phyloP scores from a whole-genome alignment of 2,329 filamentous ascomycete genomes.

The Penicillium frequentans region DNA sequence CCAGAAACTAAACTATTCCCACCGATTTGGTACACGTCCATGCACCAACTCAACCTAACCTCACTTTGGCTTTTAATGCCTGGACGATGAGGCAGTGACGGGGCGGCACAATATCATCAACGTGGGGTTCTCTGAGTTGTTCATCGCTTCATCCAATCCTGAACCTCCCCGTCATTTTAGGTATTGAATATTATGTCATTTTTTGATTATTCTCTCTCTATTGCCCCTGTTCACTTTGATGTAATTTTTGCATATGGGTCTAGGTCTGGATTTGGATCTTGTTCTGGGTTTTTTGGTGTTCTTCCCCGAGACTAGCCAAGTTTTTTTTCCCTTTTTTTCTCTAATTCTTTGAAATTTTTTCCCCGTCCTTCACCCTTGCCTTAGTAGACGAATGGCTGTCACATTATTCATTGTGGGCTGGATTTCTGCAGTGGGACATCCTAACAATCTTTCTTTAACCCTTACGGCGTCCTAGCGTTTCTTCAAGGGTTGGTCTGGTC shows the following conservation, averaged over 20 bases:
- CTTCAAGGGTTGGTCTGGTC: conserved; percentile 40
- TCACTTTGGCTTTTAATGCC: conserved; percentile 8
- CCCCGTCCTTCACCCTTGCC: conserved; percentile 2
- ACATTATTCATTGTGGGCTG: background rate
- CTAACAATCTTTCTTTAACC: conserved; percentile 4
- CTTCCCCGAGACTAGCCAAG: background rate
- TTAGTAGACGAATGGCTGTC: background rate
- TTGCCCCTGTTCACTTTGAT: background rate
- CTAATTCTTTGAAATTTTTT: background rate
- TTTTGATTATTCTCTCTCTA: background rate
- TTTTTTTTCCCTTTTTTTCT: background rate
- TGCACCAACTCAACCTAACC: conserved; percentile 8
- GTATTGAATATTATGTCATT: background rate
- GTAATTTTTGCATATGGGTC: background rate
- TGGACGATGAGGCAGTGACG: conserved; percentile 16
- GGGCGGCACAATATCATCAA: conserved; percentile 12
- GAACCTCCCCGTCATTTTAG: conserved; percentile 9
- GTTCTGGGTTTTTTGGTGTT: background rate
- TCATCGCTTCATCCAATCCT: conserved; percentile 22
- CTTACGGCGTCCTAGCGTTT: conserved; percentile 31
- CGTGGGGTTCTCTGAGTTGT: conserved; percentile 31
- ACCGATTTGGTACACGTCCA: conserved; percentile 16
- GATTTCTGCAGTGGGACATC: conserved; percentile 4
- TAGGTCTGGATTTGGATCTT: background rate
- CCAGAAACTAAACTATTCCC: conserved; percentile 20